Base-by-base conservation (phyloP, 2,329 filamentous ascomycete genomes). In the Xylaria sp. region DNA sequence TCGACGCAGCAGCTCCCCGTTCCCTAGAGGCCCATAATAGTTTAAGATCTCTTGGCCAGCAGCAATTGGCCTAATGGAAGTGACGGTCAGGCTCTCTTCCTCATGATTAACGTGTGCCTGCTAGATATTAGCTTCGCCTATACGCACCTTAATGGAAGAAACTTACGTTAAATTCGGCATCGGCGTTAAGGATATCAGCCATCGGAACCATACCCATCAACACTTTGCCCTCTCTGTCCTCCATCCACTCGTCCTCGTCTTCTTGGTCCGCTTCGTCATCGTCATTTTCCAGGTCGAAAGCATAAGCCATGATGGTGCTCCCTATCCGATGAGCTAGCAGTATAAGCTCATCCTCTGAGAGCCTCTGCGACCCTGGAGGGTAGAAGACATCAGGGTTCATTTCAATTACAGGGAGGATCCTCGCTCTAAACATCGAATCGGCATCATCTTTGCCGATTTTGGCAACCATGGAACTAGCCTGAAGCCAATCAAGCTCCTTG, bases 221-320 rank as follows among this genome's bases (percentile, higher is more conserved):
- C 0, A 80, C 78, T 65, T 81, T 80, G 8, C 80, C 80, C 2
- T 88, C 81, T 52, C 82, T 81, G 58, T 90, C 87, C 58, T 89
- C 87, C 1, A 89, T 81, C 79, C 88, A 90, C 43, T 85, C 87
- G 23, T 87, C 87, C 6, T 84, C 79, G 2, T 87, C 84, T 1
- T 87, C 85, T 0, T 85, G 81, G 4, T 87, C 81, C 21, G 87
- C 83, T 0, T 79, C 84, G 0, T 79, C 72, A 3, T 75, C 77
- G 4, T 79, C 77, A 7, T 80, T 80, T 48, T 86, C 85, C 6
- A 96, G 84, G 68, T 97, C 93, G 73, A 97, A 97, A 0, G 92
- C 92, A 73, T 96, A 97, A 0, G 92, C 90, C 92, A 97, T 96
- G 67, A 97, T 94, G 15, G 90, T 87, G 63, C 90, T 93, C 1